Evolutionary conservation across 257 asterid species (phyloP).

Genomic region (Linderniella brevidens): DNA sequence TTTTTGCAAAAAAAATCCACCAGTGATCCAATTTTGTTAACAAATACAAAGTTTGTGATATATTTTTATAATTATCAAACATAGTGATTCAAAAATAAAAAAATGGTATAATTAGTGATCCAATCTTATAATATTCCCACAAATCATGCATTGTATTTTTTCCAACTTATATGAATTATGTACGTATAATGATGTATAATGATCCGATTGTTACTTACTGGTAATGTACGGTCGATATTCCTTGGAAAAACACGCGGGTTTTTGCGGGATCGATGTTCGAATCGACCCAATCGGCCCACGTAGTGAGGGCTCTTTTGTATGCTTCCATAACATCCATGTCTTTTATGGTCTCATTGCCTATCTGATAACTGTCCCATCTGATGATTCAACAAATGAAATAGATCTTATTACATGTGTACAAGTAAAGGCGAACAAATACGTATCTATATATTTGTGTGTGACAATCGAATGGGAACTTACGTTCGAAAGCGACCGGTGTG

Average conservation of each 20-base stretch:
- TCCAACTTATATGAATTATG: too few relatives aligned
- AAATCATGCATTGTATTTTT: too few relatives aligned
- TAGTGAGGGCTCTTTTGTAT: conserved; percentile 32
- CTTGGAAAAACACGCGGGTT: conserved; percentile 56
- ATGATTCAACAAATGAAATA: conserved; percentile 8
- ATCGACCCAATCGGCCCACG: conserved; percentile 80
- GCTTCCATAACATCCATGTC: conserved; percentile 66
- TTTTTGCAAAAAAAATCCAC: background rate
- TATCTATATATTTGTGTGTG: too few relatives aligned
- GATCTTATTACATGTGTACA: background rate
- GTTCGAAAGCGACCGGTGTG: conserved; percentile 35
- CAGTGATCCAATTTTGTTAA: background rate
- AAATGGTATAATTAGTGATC: too few relatives aligned
- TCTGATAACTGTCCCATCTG: conserved; percentile 63
- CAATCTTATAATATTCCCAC: too few relatives aligned
- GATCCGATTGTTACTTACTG: conserved; percentile 16
- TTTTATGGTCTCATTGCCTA: conserved; percentile 22
- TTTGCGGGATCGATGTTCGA: conserved; percentile 30
- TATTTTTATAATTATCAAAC: too few relatives aligned
- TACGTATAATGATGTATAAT: background rate
- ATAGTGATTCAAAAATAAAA: too few relatives aligned
- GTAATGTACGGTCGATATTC: conserved; percentile 49
- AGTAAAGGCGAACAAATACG: background rate
- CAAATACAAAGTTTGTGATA: conserved; percentile 47
- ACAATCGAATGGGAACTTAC: conserved; percentile 14